Evolutionary conservation across 2,329 filamentous ascomycete genomes (phyloP), one percentile per base, ranked within the genome.

Genomic region (Xylariales sp.): DNA sequence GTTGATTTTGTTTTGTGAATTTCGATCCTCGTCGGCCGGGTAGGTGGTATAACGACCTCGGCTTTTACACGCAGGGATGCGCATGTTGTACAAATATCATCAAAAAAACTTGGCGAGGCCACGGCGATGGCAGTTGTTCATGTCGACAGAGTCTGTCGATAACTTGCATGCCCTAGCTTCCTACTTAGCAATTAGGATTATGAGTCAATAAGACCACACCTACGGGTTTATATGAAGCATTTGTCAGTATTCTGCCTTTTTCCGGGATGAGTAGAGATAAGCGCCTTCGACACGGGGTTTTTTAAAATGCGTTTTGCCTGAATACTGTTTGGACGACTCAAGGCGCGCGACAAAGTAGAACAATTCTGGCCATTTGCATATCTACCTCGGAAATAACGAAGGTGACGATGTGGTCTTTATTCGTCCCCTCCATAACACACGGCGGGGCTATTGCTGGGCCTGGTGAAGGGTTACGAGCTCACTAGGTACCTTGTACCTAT

Each of bases 1-100:
- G 41, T 59, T 67, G 56, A 55, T 67, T 60, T 64, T 53, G 16
- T 58, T 63, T 63, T 62, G 39, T 32, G 32, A 30, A 16, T 32
- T 34, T 43, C 46, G 28, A 53, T 64, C 53, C 46, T 58, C 48
- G 43, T 41, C 50, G 43, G 30, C 34, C 32, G 57, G 41, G 50
- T 60, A 56, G 49, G 49, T 7, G 49, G 39, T 30, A 57, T 50
- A 52, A 36, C 34, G 63, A 43, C 49, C 16, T 28, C 50, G 50
- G 49, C 41, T 49, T 65, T 65, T 55, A 56, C 56, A 65, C 55
- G 32, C 54, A 34, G 10, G 43, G 49, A 65, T 65, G 49, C 50
- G 34, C 41, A 64, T 36, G 54, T 28, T 64, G 62, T 58, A 58
- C 56, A 65, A 65, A 48, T 53, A 39, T 30, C 18, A n/a, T 49